These are phyloP conservation scores for Tuber microsphaerosporum DNA, from an alignment of 495 filamentous ascomycete species.

Conservation along the genomic window DNA sequence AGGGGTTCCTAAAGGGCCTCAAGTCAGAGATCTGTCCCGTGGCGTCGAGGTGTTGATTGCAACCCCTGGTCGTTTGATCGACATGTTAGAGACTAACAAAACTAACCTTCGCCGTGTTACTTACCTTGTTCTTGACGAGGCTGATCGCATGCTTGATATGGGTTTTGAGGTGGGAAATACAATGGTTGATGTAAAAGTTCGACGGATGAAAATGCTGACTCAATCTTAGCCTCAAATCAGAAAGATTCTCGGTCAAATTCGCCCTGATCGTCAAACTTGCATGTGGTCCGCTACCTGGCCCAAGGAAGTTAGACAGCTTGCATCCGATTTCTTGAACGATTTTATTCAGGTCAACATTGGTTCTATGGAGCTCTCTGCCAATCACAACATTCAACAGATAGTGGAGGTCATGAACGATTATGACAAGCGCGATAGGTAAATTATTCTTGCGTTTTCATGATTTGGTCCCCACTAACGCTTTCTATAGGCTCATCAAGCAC, in stretches of 20 bases:
- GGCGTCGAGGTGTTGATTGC: constrained; percentile 91
- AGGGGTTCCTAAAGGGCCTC: constrained; percentile 92
- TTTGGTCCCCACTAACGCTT: constrained; percentile 56
- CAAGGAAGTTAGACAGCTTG: constrained; percentile 93
- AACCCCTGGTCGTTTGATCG: constrained; percentile 92
- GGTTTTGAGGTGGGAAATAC: constrained; percentile 59
- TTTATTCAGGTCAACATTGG: constrained; percentile 99
- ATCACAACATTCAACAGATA: constrained; percentile 95
- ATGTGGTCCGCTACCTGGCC: constrained; percentile 99
- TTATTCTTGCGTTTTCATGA: neutral
- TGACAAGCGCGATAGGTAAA: constrained; percentile 77
- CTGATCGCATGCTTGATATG: constrained; percentile 88
- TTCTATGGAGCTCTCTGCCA: constrained; percentile 91
- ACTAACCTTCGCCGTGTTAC: constrained; percentile 98
- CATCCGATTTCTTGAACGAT: constrained; percentile 88
- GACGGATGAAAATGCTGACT: constrained; percentile 54
- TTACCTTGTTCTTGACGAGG: constrained; percentile 82
- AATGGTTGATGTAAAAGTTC: constrained; percentile 53
- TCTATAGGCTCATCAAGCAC: constrained; percentile 94
- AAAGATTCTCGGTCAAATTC: constrained; percentile 79
- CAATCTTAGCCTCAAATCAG: constrained; percentile 32
- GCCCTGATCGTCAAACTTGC: constrained; percentile 96
- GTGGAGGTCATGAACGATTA: constrained; percentile 93
- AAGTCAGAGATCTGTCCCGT: constrained; percentile 85
- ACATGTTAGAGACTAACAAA: constrained; percentile 95